Base-by-base conservation (phyloP, 306 rosid genomes). In the Vigna trinervia region DNA sequence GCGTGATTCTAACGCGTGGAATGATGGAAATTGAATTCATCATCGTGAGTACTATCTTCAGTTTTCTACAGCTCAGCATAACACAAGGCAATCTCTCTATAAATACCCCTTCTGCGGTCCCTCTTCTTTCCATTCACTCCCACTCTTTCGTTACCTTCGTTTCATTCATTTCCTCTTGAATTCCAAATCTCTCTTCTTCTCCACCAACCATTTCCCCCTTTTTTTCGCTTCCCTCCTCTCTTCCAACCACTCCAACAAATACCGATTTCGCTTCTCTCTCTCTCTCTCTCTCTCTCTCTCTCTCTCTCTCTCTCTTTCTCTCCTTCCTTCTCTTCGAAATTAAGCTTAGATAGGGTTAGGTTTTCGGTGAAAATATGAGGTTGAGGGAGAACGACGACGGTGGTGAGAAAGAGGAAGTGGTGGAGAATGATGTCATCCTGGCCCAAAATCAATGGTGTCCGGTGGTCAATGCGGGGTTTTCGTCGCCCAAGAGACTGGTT, bases 1-100 rank as follows among this genome's bases (percentile, higher is more conserved):
- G 81, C 87, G 85, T 84, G 82, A 80, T 57, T 76, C 80, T 38
- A 76, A 84, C 87, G 87, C 87, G 82, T 80, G 87, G 85, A 80
- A 76, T 76, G 78, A 85, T 81, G 54, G 53, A 39, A 26, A 17
- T 52, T 23, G 26, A 51, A 23, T 51, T 61, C 57, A 69, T 58
- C 6, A 8, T 34, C n/a, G 26, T 28, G 9, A 59, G 41, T 34
- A 3, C 41, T 43, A 41, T 6, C 80, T 32, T 13, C 30, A 36
- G 13, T 66, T 13, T 68, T 17, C 5, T 54, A 51, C 80, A 41
- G 62, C 82, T 73, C 85, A 71, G 11, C 74, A 58, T 5, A 80
- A 74, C 81, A 48, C 66, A 26, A 79, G 56, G 10, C 46, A 41
- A 48, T 8, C 68, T 39, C 71, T 13, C 52, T 76, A 76, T 84